Percentiles rank a stretch among this genome's conserved stretches.
These are phyloP conservation scores for Penicillium antarcticum DNA, from an alignment of 495 filamentous ascomycete species.

Conservation along the genomic window DNA sequence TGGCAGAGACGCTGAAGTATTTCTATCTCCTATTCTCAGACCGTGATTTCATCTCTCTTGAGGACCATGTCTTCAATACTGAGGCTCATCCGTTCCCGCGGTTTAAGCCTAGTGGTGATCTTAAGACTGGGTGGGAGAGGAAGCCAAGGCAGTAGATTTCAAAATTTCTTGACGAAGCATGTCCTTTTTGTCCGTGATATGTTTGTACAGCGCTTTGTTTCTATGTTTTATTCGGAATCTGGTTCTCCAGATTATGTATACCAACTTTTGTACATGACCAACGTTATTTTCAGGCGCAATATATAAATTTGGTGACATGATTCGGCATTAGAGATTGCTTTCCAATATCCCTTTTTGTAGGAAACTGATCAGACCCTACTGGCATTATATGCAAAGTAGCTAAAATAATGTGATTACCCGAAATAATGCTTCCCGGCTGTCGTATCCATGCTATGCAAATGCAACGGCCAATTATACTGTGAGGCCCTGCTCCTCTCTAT, in stretches of 20 bases:
- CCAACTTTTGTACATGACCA: background rate
- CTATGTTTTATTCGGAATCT: background rate
- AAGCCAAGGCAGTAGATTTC: conserved; percentile 46
- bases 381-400: too few relatives aligned
- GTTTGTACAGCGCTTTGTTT: background rate
- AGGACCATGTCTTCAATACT: conserved; percentile 88
- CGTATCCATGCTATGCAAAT: background rate
- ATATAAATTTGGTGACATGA: too few relatives aligned
- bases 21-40: conserved; percentile 93
- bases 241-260: background rate
- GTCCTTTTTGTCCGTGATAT: background rate
- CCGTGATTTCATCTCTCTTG: conserved; percentile 75
- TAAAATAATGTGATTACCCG: too few relatives aligned
- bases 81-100: conserved; percentile 90
- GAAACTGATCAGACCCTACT: too few relatives aligned
- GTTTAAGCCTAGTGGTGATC: conserved; percentile 73
- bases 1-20: conserved; percentile 98
- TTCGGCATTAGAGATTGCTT: too few relatives aligned
- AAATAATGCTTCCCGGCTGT: too few relatives aligned
- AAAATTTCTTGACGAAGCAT: background rate
- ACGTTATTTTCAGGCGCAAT: background rate
- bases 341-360: too few relatives aligned
- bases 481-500: conserved; percentile 18
- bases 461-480: background rate
- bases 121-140: conserved; percentile 86